Evolutionary conservation across 148 eudicot genomes (phyloP), one percentile per base, ranked within the genome.

Genomic region (Rhododendron simsii): DNA sequence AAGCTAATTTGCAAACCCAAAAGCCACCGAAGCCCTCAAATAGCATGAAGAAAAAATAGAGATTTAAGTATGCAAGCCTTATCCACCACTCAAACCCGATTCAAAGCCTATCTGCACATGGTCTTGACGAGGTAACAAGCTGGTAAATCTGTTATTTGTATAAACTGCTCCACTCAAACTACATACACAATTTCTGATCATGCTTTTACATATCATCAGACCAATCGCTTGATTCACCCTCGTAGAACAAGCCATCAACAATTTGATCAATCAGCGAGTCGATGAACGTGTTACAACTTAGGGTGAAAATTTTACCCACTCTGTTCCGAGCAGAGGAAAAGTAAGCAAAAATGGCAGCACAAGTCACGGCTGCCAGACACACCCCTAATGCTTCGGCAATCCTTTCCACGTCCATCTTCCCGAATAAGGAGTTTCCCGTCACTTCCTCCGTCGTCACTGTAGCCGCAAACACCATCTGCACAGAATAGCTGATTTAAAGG

Each of bases 181-280:
- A 30, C 13, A 63, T 63, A 63, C 21, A 21, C 75, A 69, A 12
- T 28, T 26, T 26, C 7, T 71, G 41, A 30, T 30, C 12, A 28
- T 50, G 45, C 5, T 23, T 84, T 85, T 82, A 91, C n/a, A 86
- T 81, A 12, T 92, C 92, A 76, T 91, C 95, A 2, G 91, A 85
- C 91, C 93, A 90, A 86, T 92, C 97, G 28, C 85, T 89, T 0
- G 67, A 55, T 28, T 94, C 95, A 21, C 45, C 87, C 7, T 93
- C 98, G 20, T 89, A 92, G 87, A 96, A 96, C 91, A 96, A 88
- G 55, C 98, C 97, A 87, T 96, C 98, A 35, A 96, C 47, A 13
- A 96, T 91, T 80, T 94, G 94, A 78, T 96, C 98, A 28, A 96
- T 90, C 47, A 96, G 88, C 0, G 95, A 57, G 44, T 96, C 99